Percentiles rank a stretch among this genome's conserved stretches.
Conservation (phyloP, 768 basidiomycete genomes). For the Hypholoma sublateritium region DNA sequence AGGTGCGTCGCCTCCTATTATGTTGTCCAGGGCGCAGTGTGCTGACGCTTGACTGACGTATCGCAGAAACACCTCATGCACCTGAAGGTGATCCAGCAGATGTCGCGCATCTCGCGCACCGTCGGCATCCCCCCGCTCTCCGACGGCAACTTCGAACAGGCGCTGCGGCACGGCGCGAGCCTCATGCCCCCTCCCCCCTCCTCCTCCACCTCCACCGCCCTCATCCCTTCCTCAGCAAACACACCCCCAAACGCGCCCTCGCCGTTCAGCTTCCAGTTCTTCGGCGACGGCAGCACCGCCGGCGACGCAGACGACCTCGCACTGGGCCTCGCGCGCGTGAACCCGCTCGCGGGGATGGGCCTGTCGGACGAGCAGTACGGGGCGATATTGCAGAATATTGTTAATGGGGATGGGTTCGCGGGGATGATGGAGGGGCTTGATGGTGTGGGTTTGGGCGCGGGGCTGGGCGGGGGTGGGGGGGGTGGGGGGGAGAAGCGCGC, state of each 20-base stretch:
- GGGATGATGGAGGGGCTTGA: conserved; percentile 31
- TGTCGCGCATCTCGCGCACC: conserved; percentile 63
- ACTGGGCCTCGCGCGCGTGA: conserved; percentile 63
- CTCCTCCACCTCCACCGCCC: conserved; percentile 2
- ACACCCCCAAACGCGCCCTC: conserved; percentile 10
- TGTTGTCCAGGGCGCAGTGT: not conserved
- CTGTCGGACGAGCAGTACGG: conserved; percentile 88
- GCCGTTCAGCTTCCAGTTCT: conserved; percentile 24
- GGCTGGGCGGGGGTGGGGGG: conserved; percentile 5
- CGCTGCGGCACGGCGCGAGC: conserved; percentile 31
- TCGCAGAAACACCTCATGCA: conserved; percentile 82
- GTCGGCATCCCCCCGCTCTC: conserved; percentile 66
- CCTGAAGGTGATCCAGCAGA: conserved; percentile 82
- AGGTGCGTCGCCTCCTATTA: conserved; percentile 42
- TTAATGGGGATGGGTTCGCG: conserved; percentile 61
- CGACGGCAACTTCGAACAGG: conserved; percentile 54
- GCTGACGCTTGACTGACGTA: not conserved
- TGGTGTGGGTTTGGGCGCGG: not conserved
- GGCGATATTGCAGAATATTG: conserved; percentile 71
- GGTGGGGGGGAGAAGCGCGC: conserved; percentile 22
- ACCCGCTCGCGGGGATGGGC: conserved; percentile 86
- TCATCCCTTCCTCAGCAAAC: conserved; percentile 10
- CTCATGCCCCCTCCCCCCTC: conserved; percentile 10
- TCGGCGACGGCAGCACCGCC: conserved; percentile 31
- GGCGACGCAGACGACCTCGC: conserved; percentile 41